These are phyloP conservation scores for Fonsecaea erecta DNA, from an alignment of 2,329 filamentous ascomycete species.

Conservation along the genomic window DNA sequence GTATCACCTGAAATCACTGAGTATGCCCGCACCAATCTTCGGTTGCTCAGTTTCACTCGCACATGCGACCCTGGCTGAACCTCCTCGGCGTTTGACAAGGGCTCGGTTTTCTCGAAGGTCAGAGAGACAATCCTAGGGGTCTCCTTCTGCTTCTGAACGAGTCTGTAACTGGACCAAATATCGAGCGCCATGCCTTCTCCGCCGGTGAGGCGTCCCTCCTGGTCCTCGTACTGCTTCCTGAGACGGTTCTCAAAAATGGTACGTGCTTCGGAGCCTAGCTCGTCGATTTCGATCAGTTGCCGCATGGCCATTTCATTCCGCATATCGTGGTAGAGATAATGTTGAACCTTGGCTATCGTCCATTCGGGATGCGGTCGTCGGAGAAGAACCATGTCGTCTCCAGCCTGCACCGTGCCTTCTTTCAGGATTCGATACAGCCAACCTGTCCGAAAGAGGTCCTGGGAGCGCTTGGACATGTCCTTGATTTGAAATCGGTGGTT, in stretches of 20 bases:
- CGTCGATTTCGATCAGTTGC: conserved; percentile 39
- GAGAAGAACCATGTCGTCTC: conserved; percentile 62
- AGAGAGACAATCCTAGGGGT: conserved; percentile 59
- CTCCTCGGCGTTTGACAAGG: conserved; percentile 43
- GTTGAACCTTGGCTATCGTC: conserved; percentile 67
- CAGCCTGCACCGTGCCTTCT: conserved; percentile 59
- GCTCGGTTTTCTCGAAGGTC: conserved; percentile 54
- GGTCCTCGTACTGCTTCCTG: conserved; percentile 47
- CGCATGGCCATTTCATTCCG: conserved; percentile 57
- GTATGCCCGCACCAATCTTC: conserved; percentile 62
- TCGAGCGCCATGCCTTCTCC: conserved; percentile 7
- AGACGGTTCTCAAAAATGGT: conserved; percentile 60
- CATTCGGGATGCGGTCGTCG: conserved; percentile 62
- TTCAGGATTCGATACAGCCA: conserved; percentile 69
- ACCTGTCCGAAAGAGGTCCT: conserved; percentile 62
- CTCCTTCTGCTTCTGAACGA: conserved; percentile 58
- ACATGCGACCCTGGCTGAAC: conserved; percentile 59
- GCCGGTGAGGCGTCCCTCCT: conserved; percentile 10
- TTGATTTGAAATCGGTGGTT: conserved; percentile 69
- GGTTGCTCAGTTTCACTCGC: conserved; percentile 60
- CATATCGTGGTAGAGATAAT: conserved; percentile 63
- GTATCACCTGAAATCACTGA: conserved; percentile 60
- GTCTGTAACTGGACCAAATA: conserved; percentile 49
- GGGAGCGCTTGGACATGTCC: conserved; percentile 64
- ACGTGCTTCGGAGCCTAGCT: conserved; percentile 56